Conservation (phyloP, 2,329 filamentous ascomycete species). For the Parastagonospora nodorum region DNA sequence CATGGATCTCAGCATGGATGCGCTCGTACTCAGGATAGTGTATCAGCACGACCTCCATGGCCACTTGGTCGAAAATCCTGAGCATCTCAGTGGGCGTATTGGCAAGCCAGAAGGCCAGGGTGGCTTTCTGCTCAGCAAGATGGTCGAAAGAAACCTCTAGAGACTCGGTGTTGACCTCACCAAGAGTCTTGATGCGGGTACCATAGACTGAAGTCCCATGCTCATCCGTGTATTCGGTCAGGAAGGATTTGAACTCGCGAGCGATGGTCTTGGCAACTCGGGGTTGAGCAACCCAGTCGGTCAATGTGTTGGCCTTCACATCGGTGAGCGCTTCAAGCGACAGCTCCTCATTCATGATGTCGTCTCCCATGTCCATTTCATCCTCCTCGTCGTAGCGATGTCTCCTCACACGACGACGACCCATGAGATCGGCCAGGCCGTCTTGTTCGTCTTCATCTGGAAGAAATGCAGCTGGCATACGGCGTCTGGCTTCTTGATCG, state of each 20-base stretch:
- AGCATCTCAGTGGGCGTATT: constrained; percentile 95
- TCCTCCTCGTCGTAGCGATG: constrained; percentile 96
- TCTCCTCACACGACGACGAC: constrained; percentile 81
- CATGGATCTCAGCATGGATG: constrained; percentile 97
- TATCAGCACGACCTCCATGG: constrained; percentile 92
- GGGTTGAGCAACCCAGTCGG: constrained; percentile 91
- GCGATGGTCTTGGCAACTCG: constrained; percentile 92
- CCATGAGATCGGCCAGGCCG: constrained; percentile 80
- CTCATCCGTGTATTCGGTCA: constrained; percentile 93
- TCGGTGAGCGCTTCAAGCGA: constrained; percentile 90
- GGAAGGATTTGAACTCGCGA: constrained; percentile 94
- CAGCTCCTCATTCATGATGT: constrained; percentile 95
- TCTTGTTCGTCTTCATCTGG: constrained; percentile 86
- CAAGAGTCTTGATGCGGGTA: constrained; percentile 90
- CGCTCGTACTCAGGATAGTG: constrained; percentile 98
- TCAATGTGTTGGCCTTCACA: constrained; percentile 89
- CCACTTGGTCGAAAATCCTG: constrained; percentile 94
- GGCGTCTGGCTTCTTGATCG: constrained; percentile 70
- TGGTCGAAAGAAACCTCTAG: constrained; percentile 96
- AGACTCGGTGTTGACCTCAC: constrained; percentile 94
- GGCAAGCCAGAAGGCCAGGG: constrained; percentile 91
- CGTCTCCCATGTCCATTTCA: constrained; percentile 83
- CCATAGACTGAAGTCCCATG: constrained; percentile 92
- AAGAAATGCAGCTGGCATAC: constrained; percentile 74
- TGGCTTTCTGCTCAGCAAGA: constrained; percentile 86